Evolutionary conservation across 2,329 filamentous ascomycete genomes (phyloP), one percentile per base, ranked within the genome.

Genomic region (Penicillium carneum): DNA sequence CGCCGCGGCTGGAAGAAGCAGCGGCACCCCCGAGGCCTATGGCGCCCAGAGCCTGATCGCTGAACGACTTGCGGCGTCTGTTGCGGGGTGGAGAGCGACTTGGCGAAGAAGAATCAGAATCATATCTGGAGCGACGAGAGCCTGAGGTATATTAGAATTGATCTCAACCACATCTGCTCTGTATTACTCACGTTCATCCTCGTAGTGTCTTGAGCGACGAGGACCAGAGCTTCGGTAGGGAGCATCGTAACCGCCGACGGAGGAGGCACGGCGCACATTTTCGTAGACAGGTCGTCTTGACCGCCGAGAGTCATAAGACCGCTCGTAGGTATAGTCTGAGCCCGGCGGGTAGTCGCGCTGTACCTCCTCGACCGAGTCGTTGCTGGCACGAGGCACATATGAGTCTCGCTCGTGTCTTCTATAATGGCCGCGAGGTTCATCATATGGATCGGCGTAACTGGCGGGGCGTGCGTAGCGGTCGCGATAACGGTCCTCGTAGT

Each of bases 331-430:
- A 59, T 77, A 75, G 39, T 84, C 87, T 6, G 73, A 70, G 39
- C 88, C 89, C 7, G 92, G 91, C 34, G 91, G 91, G 71, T 96
- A 96, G 69, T 96, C 91, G 68, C 92, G 88, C 66, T 87, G 87
- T 62, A 96, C 87, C 79, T 96, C 91, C 79, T 97, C 93, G 73
- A 96, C 34, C 2, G 88, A 88, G 29, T 89, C 80, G 47, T 89
- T 88, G 76, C 89, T 93, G 71, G 92, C 89, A 74, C 93, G 89
- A 23, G 55, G 63, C 54, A 67, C 71, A 61, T 70, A 55, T 31
- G 42, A 69, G 55, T 67, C 64, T 38, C 66, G 60, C 2, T 70
- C 68, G 47, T 62, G 23, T 29, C 64, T 60, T 52, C 60, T 46
- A 57, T 68, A 51, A 33, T 45, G 58, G 29, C 59, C 45, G n/a